These are phyloP conservation scores for Xerocomus cyaneibrunnescens DNA, from an alignment of 1,284 basidiomycete genomes.

Conservation along the genomic window DNA sequence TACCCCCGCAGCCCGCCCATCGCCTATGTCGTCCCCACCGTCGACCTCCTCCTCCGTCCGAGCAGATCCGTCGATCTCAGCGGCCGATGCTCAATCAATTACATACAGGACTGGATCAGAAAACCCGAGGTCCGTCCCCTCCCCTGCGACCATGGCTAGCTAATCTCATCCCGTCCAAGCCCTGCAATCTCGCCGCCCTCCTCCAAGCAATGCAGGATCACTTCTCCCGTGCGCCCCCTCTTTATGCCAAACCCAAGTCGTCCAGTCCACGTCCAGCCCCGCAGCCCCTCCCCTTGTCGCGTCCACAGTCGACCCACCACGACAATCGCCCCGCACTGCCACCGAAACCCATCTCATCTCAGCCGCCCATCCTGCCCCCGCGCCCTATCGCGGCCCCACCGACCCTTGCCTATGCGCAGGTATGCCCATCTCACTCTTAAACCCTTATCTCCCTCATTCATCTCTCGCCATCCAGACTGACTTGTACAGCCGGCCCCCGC, in stretches of 20 bases:
- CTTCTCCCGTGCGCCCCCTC: slow-evolving; percentile 86
- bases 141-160: slow-evolving; percentile 13
- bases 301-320: slow-evolving; percentile 12
- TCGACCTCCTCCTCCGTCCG: slow-evolving; percentile 85
- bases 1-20: slow-evolving; percentile 85
- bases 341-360: slow-evolving; percentile 43
- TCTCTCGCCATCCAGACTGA: slow-evolving; percentile 27
- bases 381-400: slow-evolving; percentile 15
- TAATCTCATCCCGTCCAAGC: slow-evolving; percentile 42
- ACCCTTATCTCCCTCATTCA: slow-evolving; percentile 10
- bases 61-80: slow-evolving; percentile 80
- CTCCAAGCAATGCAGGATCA: slow-evolving; percentile 73
- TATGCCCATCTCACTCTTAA: slow-evolving; percentile 13
- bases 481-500: slow-evolving; percentile 39
- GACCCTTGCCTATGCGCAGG: slow-evolving; percentile 19
- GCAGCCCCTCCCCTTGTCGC: slow-evolving; percentile 26
- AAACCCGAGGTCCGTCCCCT: slow-evolving; percentile 75
- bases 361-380: slow-evolving; percentile 15
- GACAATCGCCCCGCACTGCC: slow-evolving; percentile 45
- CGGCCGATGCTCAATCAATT: slow-evolving; percentile 70
- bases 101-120: slow-evolving; percentile 74
- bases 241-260: slow-evolving; percentile 80
- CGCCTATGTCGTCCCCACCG: slow-evolving; percentile 93
- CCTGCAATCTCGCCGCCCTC: slow-evolving; percentile 64
- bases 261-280: slow-evolving; percentile 19